A percentile compares a stretch with the other conserved stretches of the same genome.
Evolutionary conservation across 164 flowering plant species (phyloP).

Genomic region (Vitis cinerea): DNA sequence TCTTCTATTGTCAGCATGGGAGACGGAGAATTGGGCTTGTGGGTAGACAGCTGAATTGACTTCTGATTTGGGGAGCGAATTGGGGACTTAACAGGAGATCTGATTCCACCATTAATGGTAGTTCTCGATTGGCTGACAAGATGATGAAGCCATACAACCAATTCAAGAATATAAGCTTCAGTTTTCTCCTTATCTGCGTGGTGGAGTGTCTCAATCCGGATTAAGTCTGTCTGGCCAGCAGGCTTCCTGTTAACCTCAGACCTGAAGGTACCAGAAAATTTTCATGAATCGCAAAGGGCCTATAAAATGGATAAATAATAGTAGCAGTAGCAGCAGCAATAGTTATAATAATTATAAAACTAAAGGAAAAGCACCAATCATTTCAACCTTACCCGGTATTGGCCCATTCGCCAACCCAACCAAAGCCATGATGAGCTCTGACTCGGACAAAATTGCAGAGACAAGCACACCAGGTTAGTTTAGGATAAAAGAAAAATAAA

Average conservation of each 20-base stretch:
- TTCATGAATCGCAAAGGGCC: not conserved
- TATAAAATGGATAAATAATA: not conserved
- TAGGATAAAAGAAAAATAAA: not conserved
- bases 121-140: slow-evolving; percentile 62
- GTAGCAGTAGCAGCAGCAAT: not conserved
- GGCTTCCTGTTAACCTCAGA: slow-evolving; percentile 72
- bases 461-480: not conserved
- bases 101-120: slow-evolving; percentile 38
- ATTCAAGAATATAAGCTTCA: slow-evolving; percentile 78
- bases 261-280: slow-evolving; percentile 32
- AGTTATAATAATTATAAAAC: not conserved
- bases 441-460: slow-evolving; percentile 8
- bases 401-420: slow-evolving; percentile 99
- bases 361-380: not conserved
- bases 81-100: slow-evolving; percentile 84
- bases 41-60: slow-evolving; percentile 26
- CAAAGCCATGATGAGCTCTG: slow-evolving; percentile 99
- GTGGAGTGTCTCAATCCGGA: slow-evolving; percentile 83
- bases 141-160: slow-evolving; percentile 90
- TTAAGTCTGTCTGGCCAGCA: slow-evolving; percentile 61
- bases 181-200: slow-evolving; percentile 95
- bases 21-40: slow-evolving; percentile 33
- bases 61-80: slow-evolving; percentile 70
- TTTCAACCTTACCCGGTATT: slow-evolving; percentile 73
- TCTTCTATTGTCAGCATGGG: slow-evolving; percentile 67